Evolutionary conservation across 345 rosid genomes (phyloP).

Genomic region (Euphorbia pulcherrima): DNA sequence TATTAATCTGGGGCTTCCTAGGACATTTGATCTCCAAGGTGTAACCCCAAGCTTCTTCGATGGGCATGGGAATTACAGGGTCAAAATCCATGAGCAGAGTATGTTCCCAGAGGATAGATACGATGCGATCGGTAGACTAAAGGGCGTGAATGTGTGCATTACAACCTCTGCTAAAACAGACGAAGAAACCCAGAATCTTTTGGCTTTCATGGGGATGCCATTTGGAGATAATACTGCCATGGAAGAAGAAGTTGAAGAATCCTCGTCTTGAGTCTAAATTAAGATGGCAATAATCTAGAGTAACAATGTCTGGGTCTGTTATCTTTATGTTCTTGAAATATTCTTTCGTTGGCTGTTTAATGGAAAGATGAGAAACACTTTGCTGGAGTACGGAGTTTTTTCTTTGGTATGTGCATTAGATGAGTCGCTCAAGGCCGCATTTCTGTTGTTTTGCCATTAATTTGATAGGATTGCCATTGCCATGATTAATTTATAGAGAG

Average conservation of each 20-base stretch:
- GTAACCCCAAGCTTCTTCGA: constrained; percentile 76
- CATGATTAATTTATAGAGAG: background rate
- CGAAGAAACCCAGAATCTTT: constrained; percentile 66
- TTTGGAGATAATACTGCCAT: constrained; percentile 53
- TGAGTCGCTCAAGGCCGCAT: background rate
- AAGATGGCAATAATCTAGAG: constrained; percentile 32
- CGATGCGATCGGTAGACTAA: constrained; percentile 59
- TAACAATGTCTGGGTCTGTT: background rate
- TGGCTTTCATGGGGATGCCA: constrained; percentile 96
- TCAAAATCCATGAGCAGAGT: constrained; percentile 81
- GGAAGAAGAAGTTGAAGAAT: constrained; percentile 80
- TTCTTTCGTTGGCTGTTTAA: background rate
- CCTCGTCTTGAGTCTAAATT: constrained; percentile 69
- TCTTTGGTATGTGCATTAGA: background rate
- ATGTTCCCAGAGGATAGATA: constrained; percentile 80
- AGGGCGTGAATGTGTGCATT: constrained; percentile 94
- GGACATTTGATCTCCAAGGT: constrained; percentile 91
- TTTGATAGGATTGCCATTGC: background rate
- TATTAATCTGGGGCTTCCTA: constrained; percentile 84
- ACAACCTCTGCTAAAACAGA: constrained; percentile 66
- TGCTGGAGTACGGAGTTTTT: background rate
- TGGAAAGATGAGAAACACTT: background rate
- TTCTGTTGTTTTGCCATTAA: background rate
- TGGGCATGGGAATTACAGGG: constrained; percentile 82
- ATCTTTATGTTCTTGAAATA: background rate